Conservation (phyloP, 2,329 filamentous ascomycete species). For the Dichotomopilus funicola region DNA sequence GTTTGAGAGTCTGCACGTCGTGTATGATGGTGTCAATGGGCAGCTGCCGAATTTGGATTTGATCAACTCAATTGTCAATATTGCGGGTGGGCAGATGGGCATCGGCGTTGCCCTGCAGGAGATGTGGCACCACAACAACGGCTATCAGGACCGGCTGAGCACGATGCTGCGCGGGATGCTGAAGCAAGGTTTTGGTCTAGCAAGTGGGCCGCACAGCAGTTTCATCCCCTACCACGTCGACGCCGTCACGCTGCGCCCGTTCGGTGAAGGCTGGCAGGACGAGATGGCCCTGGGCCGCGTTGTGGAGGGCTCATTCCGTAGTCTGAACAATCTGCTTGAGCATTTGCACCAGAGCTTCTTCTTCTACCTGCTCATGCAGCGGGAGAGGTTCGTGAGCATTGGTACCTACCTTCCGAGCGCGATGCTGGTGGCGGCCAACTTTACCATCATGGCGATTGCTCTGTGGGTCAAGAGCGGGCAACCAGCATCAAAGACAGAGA, state of each 20-base stretch:
- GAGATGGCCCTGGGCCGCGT: conserved; percentile 92
- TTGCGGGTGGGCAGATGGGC: conserved; percentile 87
- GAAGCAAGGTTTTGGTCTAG: conserved; percentile 81
- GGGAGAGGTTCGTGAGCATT: conserved; percentile 92
- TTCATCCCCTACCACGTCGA: conserved; percentile 99
- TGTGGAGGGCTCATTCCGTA: conserved; percentile 84
- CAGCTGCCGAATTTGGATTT: conserved; percentile 93
- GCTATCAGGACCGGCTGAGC: conserved; percentile 71
- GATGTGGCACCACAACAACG: conserved; percentile 73
- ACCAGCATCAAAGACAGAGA: conserved; percentile 19
- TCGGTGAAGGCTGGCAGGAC: conserved; percentile 90
- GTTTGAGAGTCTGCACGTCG: conserved; percentile 82
- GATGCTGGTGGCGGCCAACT: conserved; percentile 93
- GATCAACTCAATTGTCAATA: conserved; percentile 85
- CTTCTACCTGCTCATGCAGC: conserved; percentile 92
- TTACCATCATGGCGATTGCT: conserved; percentile 89
- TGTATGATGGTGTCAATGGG: conserved; percentile 94
- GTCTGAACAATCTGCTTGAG: conserved; percentile 92
- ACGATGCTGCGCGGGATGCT: conserved; percentile 93
- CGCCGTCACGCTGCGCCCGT: conserved; percentile 85
- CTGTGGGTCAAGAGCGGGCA: conserved; percentile 88
- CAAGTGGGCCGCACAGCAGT: conserved; percentile 84
- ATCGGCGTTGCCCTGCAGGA: conserved; percentile 78
- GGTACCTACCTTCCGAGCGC: conserved; percentile 94
- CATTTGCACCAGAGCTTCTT: conserved; percentile 99